These are phyloP conservation scores for Leucocoprinus birnbaumii DNA, from an alignment of 768 basidiomycete species.

Conservation along the genomic window DNA sequence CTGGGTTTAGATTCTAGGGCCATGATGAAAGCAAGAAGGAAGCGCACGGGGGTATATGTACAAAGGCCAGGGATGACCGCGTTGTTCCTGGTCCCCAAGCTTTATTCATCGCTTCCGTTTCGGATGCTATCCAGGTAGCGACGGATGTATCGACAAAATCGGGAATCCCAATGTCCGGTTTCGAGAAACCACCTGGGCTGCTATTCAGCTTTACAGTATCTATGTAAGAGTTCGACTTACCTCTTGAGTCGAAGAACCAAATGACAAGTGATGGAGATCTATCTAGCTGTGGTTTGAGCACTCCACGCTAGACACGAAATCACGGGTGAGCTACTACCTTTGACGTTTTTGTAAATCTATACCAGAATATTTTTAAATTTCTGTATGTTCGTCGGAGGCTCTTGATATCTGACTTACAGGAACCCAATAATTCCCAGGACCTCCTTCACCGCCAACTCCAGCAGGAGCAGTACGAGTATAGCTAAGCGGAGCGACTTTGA, in stretches of 20 bases:
- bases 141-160: slow-evolving; percentile 73
- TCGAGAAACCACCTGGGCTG: slow-evolving; percentile 53
- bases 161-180: slow-evolving; percentile 38
- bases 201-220: neutral
- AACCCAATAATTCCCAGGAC: slow-evolving; percentile 77
- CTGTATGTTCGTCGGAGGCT: no score
- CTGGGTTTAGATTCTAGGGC: no score
- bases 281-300: no score
- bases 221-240: slow-evolving; percentile 32
- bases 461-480: no score
- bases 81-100: slow-evolving; percentile 54
- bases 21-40: no score
- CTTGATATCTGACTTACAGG: slow-evolving; percentile 57
- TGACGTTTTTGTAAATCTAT: slow-evolving; percentile 33
- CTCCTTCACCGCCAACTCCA: slow-evolving; percentile 64
- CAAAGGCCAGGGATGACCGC: slow-evolving; percentile 63
- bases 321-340: slow-evolving; percentile 29
- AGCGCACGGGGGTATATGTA: slow-evolving; percentile 72
- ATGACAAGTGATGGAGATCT: slow-evolving; percentile 49
- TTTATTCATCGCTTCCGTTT: slow-evolving; percentile 49
- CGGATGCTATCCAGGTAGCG: slow-evolving; percentile 54
- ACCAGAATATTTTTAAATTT: no score
- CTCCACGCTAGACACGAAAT: neutral
- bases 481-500: slow-evolving; percentile 49
- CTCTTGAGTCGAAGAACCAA: slow-evolving; percentile 81